These are phyloP conservation scores for Candida anutae DNA, from an alignment of 1,139 yeast species.

Conservation along the genomic window DNA sequence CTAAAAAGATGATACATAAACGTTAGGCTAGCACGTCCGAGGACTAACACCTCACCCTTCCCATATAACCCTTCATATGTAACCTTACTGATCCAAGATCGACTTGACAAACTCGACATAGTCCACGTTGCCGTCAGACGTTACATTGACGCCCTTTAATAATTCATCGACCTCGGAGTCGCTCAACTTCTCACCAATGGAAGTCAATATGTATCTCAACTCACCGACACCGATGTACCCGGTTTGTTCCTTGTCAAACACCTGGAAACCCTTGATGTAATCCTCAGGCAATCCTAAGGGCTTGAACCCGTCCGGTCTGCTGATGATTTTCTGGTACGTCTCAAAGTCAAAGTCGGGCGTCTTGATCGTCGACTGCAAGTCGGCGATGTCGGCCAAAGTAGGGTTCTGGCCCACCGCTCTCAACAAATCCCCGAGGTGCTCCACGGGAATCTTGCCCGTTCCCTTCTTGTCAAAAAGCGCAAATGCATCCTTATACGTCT, in stretches of 20 bases:
- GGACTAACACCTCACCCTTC: no score
- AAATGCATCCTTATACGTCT: constrained; percentile 92
- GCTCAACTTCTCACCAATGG: constrained; percentile 88
- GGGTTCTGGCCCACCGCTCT: constrained; percentile 99
- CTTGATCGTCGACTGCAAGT: constrained; percentile 47
- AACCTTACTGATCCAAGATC: constrained; percentile 71
- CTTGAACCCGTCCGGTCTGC: constrained; percentile 86
- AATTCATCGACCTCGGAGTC: constrained; percentile 94
- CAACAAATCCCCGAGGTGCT: constrained; percentile 83
- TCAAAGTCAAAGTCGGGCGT: constrained; percentile 60
- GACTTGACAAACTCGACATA: constrained; percentile 92
- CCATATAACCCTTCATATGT: not conserved
- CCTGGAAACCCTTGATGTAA: constrained; percentile 95
- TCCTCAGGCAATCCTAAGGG: constrained; percentile 93
- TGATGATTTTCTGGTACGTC: constrained; percentile 67
- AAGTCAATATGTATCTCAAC: constrained; percentile 85
- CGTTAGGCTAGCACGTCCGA: no score
- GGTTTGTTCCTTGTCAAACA: constrained; percentile 90
- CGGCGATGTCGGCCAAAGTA: constrained; percentile 79
- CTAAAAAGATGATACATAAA: no score
- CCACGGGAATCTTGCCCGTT: constrained; percentile 84
- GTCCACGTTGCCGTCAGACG: constrained; percentile 91
- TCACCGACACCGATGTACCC: constrained; percentile 98
- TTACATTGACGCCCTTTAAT: constrained; percentile 89
- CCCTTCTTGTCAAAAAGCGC: constrained; percentile 96